Conservation (phyloP, 805 yeast genomes). For the Blastobotrys terrestris region DNA sequence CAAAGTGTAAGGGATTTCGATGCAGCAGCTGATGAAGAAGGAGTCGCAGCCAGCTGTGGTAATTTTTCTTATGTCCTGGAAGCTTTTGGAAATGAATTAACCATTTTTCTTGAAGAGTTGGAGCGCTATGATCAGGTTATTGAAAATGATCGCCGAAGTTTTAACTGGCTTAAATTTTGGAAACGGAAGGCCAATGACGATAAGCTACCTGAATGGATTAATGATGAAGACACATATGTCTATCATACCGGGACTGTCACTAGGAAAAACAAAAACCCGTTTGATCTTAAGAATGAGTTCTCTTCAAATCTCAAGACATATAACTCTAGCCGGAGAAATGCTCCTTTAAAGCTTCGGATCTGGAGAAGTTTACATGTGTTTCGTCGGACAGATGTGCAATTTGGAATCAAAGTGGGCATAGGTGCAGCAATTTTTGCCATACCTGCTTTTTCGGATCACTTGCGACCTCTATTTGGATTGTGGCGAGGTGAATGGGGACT, state of each 20-base stretch:
- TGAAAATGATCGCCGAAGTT: conserved; percentile 29
- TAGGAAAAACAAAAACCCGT: neutral
- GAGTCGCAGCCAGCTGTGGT: conserved; percentile 79
- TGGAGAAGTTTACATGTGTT: conserved; percentile 43
- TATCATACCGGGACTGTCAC: neutral
- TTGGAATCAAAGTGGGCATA: conserved; percentile 71
- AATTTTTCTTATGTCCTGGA: conserved; percentile 63
- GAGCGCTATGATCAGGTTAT: conserved; percentile 33
- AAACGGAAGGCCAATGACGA: conserved; percentile 5
- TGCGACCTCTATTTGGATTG: conserved; percentile 47
- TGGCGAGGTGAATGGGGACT: conserved; percentile 85
- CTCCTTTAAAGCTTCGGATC: conserved; percentile 22
- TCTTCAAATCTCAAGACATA: neutral
- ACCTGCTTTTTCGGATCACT: conserved; percentile 58
- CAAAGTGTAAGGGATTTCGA: conserved; percentile 31
- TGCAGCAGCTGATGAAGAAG: conserved; percentile 55
- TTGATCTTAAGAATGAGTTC: neutral
- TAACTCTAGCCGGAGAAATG: conserved; percentile 24
- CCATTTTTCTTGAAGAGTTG: conserved; percentile 40
- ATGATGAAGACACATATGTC: neutral
- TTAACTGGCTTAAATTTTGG: conserved; percentile 55
- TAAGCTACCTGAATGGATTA: neutral
- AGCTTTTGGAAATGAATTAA: conserved; percentile 55
- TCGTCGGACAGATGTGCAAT: conserved; percentile 62
- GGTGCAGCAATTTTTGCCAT: conserved; percentile 64